Conservation (phyloP, 345 rosid genomes). For the Brassica carinata region DNA sequence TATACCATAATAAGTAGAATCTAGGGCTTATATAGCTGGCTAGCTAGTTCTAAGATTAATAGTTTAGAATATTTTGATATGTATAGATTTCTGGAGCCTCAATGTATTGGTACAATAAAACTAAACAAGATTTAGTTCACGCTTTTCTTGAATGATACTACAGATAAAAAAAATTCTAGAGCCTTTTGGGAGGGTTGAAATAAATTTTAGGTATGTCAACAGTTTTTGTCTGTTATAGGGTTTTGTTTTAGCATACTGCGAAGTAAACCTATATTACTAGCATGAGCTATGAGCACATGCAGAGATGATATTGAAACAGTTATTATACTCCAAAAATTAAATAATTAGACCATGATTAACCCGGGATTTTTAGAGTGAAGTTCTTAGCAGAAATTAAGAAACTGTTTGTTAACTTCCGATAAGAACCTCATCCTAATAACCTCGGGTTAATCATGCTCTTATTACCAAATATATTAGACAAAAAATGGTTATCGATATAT, state of each 20-base stretch:
- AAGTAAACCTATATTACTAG: background rate
- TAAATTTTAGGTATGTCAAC: conserved; percentile 9
- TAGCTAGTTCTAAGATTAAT: background rate
- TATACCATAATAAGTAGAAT: background rate
- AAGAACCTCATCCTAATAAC: no score
- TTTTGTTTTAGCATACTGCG: background rate
- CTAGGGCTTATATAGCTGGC: background rate
- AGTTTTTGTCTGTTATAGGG: background rate
- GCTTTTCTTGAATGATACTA: background rate
- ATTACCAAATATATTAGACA: background rate
- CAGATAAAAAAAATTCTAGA: background rate
- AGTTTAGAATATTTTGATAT: background rate
- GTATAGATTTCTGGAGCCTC: conserved; percentile 4
- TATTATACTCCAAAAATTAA: background rate
- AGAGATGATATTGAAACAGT: conserved; percentile 2
- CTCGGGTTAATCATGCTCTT: no score
- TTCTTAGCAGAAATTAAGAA: no score
- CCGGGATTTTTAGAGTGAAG: no score
- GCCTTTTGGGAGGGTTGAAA: conserved; percentile 14
- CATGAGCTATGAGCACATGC: conserved; percentile 6
- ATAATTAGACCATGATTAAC: no score
- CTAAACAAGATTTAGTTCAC: background rate
- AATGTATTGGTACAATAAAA: background rate
- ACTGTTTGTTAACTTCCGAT: no score
- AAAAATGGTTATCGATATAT: background rate